phyloP scores from a whole-genome alignment of 2,329 filamentous ascomycete species.

The Clathrospora elynae region DNA sequence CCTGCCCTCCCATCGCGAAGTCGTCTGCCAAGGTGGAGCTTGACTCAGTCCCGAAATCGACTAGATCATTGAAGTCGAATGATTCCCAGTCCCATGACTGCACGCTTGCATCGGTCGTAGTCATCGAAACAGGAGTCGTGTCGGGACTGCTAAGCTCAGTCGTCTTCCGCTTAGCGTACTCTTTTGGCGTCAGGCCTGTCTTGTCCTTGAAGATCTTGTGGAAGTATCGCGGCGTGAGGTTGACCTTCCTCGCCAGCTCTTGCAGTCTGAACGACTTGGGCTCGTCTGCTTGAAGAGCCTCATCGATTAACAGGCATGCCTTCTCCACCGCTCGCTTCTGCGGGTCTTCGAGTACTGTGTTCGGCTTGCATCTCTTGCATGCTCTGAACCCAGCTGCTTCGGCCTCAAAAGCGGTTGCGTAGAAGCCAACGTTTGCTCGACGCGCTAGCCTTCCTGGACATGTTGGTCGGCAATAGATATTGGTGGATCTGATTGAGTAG shows the following conservation, averaged over 20 bases:
- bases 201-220: slow-evolving; percentile 64
- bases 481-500: slow-evolving; percentile 62
- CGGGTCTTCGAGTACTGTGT: slow-evolving; percentile 49
- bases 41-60: slow-evolving; percentile 28
- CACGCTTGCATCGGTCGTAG: slow-evolving; percentile 5
- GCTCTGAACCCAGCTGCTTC: slow-evolving; percentile 58
- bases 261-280: slow-evolving; percentile 47
- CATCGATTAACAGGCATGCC: slow-evolving; percentile 40
- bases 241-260: slow-evolving; percentile 57
- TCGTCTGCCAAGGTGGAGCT: slow-evolving; percentile 11
- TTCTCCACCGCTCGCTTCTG: slow-evolving; percentile 53
- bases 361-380: slow-evolving; percentile 63
- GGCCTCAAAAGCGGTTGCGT: slow-evolving; percentile 54
- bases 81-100: slow-evolving; percentile 23
- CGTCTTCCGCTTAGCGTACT: slow-evolving; percentile 41
- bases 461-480: slow-evolving; percentile 65
- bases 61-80: slow-evolving; percentile 37
- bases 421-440: slow-evolving; percentile 64
- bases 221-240: slow-evolving; percentile 63
- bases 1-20: slow-evolving; percentile 12
- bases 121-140: slow-evolving; percentile 5
- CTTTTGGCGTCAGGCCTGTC: slow-evolving; percentile 59
- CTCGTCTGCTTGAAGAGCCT: slow-evolving; percentile 26
- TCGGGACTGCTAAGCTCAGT: slow-evolving; percentile 14
- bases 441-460: slow-evolving; percentile 65